phyloP scores from a whole-genome alignment of 805 yeast species.

The Cyberlindnera nakhonratchasimensis region DNA sequence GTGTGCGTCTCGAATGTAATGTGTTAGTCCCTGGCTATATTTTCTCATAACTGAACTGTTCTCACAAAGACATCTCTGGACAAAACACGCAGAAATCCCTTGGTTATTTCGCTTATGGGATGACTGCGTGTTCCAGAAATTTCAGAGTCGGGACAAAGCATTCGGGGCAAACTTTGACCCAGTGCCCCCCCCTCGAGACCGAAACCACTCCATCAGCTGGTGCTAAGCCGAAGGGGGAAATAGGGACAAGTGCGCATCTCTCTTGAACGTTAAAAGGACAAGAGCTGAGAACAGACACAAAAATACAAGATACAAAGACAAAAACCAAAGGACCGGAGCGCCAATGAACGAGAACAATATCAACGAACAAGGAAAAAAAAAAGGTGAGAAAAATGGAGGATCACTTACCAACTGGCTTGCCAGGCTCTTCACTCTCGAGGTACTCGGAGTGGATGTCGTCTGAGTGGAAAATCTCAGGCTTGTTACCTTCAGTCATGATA shows the following conservation, averaged over 20 bases:
- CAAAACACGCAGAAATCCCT: background rate
- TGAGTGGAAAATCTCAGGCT: conserved; percentile 30
- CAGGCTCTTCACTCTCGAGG: conserved; percentile 24
- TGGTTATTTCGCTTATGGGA: background rate
- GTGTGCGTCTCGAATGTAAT: background rate
- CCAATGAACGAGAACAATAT: background rate
- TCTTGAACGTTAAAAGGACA: background rate
- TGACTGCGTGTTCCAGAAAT: no score
- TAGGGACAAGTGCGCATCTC: background rate
- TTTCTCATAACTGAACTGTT: no score
- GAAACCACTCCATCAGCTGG: no score
- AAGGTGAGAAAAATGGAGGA: background rate
- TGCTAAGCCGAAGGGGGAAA: no score
- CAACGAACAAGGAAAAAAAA: background rate
- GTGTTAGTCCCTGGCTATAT: background rate
- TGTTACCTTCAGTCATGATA: conserved; percentile 28
- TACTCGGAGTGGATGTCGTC: conserved; percentile 30
- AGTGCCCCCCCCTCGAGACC: no score
- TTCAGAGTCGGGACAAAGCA: no score
- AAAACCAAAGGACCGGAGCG: background rate
- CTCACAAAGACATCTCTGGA: background rate
- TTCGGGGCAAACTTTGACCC: no score
- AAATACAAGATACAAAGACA: background rate
- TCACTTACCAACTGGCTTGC: conserved; percentile 29
- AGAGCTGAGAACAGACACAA: no score